Evolutionary conservation across 371 early-diverging fungal genomes (phyloP), one percentile per base, ranked within the genome.

Genomic region (Choanephora cucurbitarum): DNA sequence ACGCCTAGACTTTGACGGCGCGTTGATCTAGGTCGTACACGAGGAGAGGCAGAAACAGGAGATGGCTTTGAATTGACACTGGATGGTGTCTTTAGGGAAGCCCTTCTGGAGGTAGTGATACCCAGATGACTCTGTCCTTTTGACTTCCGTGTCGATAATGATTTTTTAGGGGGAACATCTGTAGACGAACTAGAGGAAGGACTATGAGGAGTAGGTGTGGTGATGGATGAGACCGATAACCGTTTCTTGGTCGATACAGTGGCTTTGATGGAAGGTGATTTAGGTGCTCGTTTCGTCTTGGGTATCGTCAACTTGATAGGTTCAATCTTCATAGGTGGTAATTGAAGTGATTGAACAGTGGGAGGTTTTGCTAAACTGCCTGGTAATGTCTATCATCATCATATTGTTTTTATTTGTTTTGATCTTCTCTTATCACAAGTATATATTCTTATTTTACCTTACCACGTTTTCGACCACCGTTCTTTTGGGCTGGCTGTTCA

Each of bases 251-350:
- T 39, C 6, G 37, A 49, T 18, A 39, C 44, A 9, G 39, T 28
- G 1, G 60, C 60, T 44, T 48, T 65, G 21, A 57, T 57, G 2
- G 52, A 56, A 37, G 72, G 62, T 28, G 72, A 64, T 66, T 66
- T 65, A 5, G 57, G 51, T 19, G 40, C 33, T 33, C 56, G 22
- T 14, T 56, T 50, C 14, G 44, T 18, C 46, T 52, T 58, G 1
- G 73, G 71, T 18, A 79, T 50, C 44, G 53, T 64, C 11, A 74
- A n/a, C 22, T 65, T 58, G 33, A 80, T 67, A 0, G 80, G 80
- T 19, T 76, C 77, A 5, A 80, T 41, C 22, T 76, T 80, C 77
- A 80, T 80, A 5, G 80, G 80, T 22, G 80, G 80, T 22, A 80
- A 22, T 47, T 69, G 64, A 19, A 74, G 33, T 0, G 73, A 53